Evolutionary conservation across 768 basidiomycete genomes (phyloP).

Genomic region (Cantharellus anzutake): DNA sequence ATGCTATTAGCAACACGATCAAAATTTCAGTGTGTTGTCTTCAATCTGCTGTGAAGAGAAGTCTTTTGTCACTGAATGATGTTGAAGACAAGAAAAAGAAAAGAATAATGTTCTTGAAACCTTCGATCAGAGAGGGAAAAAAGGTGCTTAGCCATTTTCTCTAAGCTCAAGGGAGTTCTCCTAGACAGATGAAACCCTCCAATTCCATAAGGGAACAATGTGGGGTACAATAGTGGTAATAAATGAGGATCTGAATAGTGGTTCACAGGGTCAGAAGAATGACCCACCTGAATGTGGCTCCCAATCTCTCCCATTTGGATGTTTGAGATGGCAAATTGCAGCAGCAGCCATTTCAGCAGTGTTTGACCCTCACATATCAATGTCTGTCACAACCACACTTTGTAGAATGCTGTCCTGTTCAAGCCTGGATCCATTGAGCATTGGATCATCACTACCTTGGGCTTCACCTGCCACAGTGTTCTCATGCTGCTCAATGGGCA

Average conservation of each 20-base stretch:
- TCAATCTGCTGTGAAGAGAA: slow-evolving; percentile 4
- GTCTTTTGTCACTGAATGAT: slow-evolving; percentile 9
- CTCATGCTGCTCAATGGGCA: not conserved
- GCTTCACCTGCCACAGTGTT: not conserved
- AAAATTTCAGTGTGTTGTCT: slow-evolving; percentile 3
- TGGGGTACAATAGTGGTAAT: slow-evolving; percentile 12
- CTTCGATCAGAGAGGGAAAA: slow-evolving; percentile 5
- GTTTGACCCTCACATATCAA: not conserved
- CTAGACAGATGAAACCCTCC: slow-evolving; percentile 5
- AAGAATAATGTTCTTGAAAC: slow-evolving; percentile 12
- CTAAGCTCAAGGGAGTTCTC: not conserved
- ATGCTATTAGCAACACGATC: slow-evolving; percentile 1
- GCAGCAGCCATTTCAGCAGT: not conserved
- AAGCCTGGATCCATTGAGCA: not conserved
- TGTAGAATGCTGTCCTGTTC: not conserved
- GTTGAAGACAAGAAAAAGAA: slow-evolving; percentile 10
- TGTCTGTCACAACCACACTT: not conserved
- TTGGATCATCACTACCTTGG: not conserved
- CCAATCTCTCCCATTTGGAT: too few species aligned
- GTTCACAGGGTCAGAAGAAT: slow-evolving; percentile 3
- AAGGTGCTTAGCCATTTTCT: slow-evolving; percentile 4
- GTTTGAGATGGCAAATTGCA: not conserved
- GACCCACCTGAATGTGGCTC: not conserved
- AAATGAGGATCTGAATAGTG: slow-evolving; percentile 6
- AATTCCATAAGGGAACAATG: slow-evolving; percentile 11